Evolutionary conservation across 768 basidiomycete species (phyloP), one percentile per base, ranked within the genome.

Genomic region (Phallus indusiatus): DNA sequence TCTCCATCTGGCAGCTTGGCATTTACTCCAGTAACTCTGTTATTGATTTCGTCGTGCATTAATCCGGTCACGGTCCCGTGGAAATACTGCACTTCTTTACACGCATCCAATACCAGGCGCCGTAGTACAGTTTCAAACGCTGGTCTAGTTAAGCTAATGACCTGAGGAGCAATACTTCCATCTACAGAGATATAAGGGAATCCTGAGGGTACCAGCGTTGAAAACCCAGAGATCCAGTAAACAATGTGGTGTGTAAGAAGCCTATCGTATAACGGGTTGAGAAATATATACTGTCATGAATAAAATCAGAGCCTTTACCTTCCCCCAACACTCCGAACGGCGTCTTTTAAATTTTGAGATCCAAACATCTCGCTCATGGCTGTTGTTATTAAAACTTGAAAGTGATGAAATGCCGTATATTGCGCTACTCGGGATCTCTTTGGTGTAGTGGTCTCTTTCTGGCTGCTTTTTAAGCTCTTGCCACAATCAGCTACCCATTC

Each of bases 61-160:
- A n/a, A n/a, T n/a, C n/a, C n/a, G n/a, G n/a, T n/a, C n/a, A n/a
- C n/a, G n/a, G n/a, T n/a, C n/a, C n/a, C n/a, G n/a, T n/a, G n/a
- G n/a, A 68, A 48, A 33, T 66, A 66, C n/a, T 63, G 20, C 24
- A 69, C 59, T 33, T 66, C 61, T 14, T 60, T 47, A 59, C 64
- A 67, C 6, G 35, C 22, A 4, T 37, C 28, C n/a, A 64, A 28
- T 14, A 64, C 61, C 10, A 68, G 33, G 37, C 61, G 60, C 24
- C 68, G 63, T 16, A 69, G 12, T 16, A 66, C 36, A 1, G 66
- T 65, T 51, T 69, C 68, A 36, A 59, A 57, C 11, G 42, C 49
- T 14, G 52, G 55, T 17, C 68, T 57, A 34, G 54, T 53, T 10
- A 56, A 34, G 17, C 16, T 54, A 3, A 66, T 7, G n/a, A 58